Base-by-base conservation (phyloP, 345 rosid genomes). In the Hypericum perforatum region DNA sequence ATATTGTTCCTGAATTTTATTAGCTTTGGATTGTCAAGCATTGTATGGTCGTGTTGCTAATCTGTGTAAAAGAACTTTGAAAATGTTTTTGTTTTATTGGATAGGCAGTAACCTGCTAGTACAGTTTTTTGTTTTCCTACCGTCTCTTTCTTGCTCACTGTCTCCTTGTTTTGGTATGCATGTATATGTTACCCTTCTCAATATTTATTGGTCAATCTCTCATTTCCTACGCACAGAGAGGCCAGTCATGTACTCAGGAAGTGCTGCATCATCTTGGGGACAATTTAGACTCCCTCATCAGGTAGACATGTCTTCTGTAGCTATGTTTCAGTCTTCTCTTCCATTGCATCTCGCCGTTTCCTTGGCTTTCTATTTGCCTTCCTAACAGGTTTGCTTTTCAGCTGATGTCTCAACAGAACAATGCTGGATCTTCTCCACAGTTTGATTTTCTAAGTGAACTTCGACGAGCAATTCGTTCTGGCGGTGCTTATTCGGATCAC, bases 391-490 rank as follows among this genome's bases (percentile, higher is more conserved):
- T 51, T 59, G 53, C 10, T 50, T 59, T 58, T 43, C 73, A 82
- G 89, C 37, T 69, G 45, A 57, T 65, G 62, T 46, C 67, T 42
- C 58, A 64, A 39, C 22, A 70, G n/a, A 70, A 63, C 65, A 72
- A 51, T 46, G 54, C 11, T 6, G 77, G 66, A 52, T 52, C 74
- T 55, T 48, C 69, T 14, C 49, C 75, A n/a, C 82, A 69, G 65
- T 67, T 65, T 59, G 86, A 78, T 60, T 80, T 83, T 66, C 54
- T 80, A 63, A 69, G 69, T 40, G 91, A 83, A 67, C 84, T 80
- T 56, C 72, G 58, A 32, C 68, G 56, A 54, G 75, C 75, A 64
- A 74, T 84, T 67, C 70, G 43, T 44, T 56, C 53, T 32, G 63
- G 71, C 39, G 59, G 45, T 57, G 54, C 75, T 13, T 56, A 54